Evolutionary conservation across 2,329 filamentous ascomycete genomes (phyloP).

Genomic region (Cladophialophora carrionii): DNA sequence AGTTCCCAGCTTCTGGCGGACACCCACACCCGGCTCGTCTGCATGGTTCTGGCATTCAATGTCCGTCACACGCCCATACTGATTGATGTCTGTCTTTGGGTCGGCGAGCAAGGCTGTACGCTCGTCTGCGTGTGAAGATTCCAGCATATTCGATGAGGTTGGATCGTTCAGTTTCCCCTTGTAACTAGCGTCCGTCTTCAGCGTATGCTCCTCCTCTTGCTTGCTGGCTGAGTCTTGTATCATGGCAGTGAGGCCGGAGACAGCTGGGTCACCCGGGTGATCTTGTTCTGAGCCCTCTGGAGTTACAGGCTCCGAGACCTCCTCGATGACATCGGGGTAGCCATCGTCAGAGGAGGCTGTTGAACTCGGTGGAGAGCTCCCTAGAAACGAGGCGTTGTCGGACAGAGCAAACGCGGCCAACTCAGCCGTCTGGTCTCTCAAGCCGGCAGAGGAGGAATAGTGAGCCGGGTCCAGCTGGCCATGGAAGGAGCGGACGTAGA

Average conservation of each 20-base stretch:
- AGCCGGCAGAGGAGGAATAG: conserved; percentile 73
- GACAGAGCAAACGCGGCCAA: conserved; percentile 80
- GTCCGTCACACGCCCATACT: conserved; percentile 36
- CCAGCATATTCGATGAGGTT: conserved; percentile 13
- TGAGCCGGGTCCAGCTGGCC: conserved; percentile 63
- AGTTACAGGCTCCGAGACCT: conserved; percentile 63
- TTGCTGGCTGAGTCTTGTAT: conserved; percentile 49
- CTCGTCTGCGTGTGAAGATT: conserved; percentile 37
- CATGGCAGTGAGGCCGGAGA: conserved; percentile 57
- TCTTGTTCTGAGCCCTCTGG: conserved; percentile 49
- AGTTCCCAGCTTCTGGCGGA: conserved; percentile 17
- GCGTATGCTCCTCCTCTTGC: conserved; percentile 28
- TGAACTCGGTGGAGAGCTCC: conserved; percentile 28
- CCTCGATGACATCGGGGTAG: conserved; percentile 57
- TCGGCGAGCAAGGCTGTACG: conserved; percentile 35
- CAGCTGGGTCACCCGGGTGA: conserved; percentile 42
- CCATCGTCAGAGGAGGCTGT: conserved; percentile 32
- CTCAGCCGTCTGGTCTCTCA: conserved; percentile 85
- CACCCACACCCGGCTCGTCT: conserved; percentile 8
- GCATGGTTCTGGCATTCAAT: conserved; percentile 39
- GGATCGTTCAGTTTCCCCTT: conserved; percentile 11
- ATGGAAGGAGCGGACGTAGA: conserved; percentile 52
- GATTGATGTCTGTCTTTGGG: conserved; percentile 27
- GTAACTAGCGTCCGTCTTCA: conserved; percentile 31
- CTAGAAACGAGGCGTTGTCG: conserved; percentile 46